Base-by-base conservation (phyloP, 176 grass and related monocot species). In the Hsuehochloa calcarea region DNA sequence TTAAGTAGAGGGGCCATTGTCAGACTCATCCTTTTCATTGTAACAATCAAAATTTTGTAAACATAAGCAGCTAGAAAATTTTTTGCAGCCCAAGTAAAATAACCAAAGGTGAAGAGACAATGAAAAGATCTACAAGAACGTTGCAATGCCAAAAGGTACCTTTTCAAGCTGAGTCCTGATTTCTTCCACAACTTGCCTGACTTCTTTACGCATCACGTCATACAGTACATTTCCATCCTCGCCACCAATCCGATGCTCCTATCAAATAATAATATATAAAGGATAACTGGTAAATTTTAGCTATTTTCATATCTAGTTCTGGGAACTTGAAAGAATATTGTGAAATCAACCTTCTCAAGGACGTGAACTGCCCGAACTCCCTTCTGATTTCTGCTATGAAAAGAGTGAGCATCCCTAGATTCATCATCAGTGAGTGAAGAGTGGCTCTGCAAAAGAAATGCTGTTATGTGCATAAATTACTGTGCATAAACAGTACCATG, bases 341-440 rank as follows among this genome's bases (percentile, higher is more conserved):
- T 35, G 23, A 84, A 52, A 91, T 19, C 23, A 82, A 92, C 96
- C 96, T 96, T 99, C 68, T 87, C 70, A n/a, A 72, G 88, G 3
- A 66, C 49, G 84, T 91, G 89, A 80, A 84, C 82, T 86, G 83
- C 38, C 60, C 2, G 85, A 62, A 67, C 67, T 85, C 84, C 86
- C 70, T 86, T 99, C 74, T 96, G 81, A 72, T 47, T 77, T 74
- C 52, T 91, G 78, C 65, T 59, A 66, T 82, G 67, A 16, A 59
- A 88, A 39, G 82, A 89, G 66, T 66, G 72, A 77, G 65, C 67
- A 49, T 93, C 90, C 85, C 84, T 84, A 62, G 84, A 85, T 76
- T 99, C 93, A 72, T 96, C 93, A 90, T 99, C 96, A 80, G 96
- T 96, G 79, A 99, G n/a, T 78, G 93, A 99, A 92, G 96, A 96